These are phyloP conservation scores for Corinectria fuckeliana DNA, from an alignment of 2,329 filamentous ascomycete genomes.

Conservation along the genomic window DNA sequence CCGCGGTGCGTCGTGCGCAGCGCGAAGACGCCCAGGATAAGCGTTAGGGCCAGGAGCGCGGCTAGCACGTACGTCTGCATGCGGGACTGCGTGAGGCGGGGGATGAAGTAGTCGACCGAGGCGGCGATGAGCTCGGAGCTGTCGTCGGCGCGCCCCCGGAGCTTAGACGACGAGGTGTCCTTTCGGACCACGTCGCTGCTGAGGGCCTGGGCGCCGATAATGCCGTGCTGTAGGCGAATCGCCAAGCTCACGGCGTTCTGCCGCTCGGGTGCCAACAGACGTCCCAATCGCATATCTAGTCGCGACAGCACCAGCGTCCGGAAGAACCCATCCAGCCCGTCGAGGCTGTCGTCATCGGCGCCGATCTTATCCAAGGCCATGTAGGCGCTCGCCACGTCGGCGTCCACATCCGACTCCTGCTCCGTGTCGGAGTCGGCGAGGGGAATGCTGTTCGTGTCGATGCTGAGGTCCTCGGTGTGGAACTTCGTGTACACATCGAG, in stretches of 20 bases:
- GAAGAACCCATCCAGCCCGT: constrained; percentile 38
- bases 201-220: constrained; percentile 36
- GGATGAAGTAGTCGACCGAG: constrained; percentile 30
- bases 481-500: constrained; percentile 33
- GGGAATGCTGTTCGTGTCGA: constrained; percentile 31
- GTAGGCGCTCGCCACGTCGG: constrained; percentile 29
- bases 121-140: constrained; percentile 21
- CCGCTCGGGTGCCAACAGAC: constrained; percentile 29
- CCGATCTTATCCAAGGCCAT: constrained; percentile 24
- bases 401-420: constrained; percentile 22
- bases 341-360: constrained; percentile 23
- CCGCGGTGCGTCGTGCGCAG: constrained; percentile 33
- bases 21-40: constrained; percentile 32
- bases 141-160: constrained; percentile 14
- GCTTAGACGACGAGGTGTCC: constrained; percentile 10
- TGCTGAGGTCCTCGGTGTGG: constrained; percentile 31
- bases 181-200: constrained; percentile 29
- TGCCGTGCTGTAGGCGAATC: constrained; percentile 35
- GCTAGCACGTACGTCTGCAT: constrained; percentile 34
- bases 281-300: constrained; percentile 29
- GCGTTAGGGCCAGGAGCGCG: constrained; percentile 26
- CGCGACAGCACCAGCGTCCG: constrained; percentile 35
- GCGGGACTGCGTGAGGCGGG: constrained; percentile 30
- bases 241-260: constrained; percentile 31
- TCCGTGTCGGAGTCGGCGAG: constrained; percentile 23